phyloP scores from a whole-genome alignment of 495 filamentous ascomycete genomes.

The Penicillium parvum region DNA sequence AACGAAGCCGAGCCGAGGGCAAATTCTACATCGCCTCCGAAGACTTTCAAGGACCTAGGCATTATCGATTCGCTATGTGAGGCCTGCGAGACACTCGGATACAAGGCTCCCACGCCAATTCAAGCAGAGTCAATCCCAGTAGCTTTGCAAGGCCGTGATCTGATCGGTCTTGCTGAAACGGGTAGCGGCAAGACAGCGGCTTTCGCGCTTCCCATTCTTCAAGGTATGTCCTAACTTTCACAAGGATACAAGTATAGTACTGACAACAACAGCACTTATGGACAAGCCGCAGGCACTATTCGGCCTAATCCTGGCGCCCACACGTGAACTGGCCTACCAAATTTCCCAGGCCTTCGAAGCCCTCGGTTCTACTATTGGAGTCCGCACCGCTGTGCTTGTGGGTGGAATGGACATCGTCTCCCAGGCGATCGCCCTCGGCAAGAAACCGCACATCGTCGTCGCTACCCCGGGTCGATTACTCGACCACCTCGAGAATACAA shows the following conservation, averaged over 20 bases:
- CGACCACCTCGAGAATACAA: conserved; percentile 95
- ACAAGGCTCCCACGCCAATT: conserved; percentile 78
- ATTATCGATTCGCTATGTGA: conserved; percentile 85
- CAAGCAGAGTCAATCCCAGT: conserved; percentile 74
- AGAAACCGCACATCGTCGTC: conserved; percentile 81
- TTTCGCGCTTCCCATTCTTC: conserved; percentile 84
- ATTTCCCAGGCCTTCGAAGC: conserved; percentile 81
- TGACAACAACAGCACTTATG: conserved; percentile 58
- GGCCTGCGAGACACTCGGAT: conserved; percentile 74
- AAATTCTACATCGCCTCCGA: conserved; percentile 27
- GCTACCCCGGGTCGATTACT: conserved; percentile 88
- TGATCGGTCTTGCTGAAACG: conserved; percentile 92
- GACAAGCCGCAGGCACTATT: conserved; percentile 75
- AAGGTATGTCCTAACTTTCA: conserved; percentile 35
- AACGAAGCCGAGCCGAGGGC: too few species aligned
- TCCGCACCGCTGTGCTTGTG: conserved; percentile 73
- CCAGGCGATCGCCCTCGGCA: conserved; percentile 81
- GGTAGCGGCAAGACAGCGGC: conserved; percentile 92
- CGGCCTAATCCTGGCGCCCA: conserved; percentile 81
- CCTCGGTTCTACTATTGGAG: conserved; percentile 75
- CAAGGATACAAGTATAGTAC: neutral
- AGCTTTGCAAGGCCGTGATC: conserved; percentile 74
- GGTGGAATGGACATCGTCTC: conserved; percentile 95
- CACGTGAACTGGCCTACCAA: conserved; percentile 87
- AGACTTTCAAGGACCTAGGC: conserved; percentile 81